Percentiles rank a stretch among this genome's conserved stretches.
These are phyloP conservation scores for Sporothrix globosa DNA, from an alignment of 2,329 filamentous ascomycete species.

Conservation along the genomic window DNA sequence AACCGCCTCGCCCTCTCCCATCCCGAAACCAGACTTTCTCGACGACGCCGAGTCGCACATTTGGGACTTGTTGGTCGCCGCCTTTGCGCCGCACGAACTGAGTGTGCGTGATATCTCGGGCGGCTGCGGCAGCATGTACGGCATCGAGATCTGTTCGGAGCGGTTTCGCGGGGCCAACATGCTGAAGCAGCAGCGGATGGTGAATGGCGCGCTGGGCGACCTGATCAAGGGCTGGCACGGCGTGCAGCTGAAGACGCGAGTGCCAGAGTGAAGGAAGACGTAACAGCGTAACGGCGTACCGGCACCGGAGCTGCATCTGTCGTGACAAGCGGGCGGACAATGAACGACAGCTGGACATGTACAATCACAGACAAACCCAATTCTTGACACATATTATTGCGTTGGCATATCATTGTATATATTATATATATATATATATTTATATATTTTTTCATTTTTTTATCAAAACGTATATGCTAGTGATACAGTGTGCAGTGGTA, in stretches of 20 bases:
- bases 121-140: conserved; percentile 87
- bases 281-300: too few species aligned
- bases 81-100: conserved; percentile 56
- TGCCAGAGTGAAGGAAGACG: conserved; percentile 41
- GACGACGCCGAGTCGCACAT: conserved; percentile 62
- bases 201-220: conserved; percentile 73
- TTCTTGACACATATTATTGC: neutral
- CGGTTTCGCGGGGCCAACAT: conserved; percentile 71
- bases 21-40: conserved; percentile 55
- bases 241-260: conserved; percentile 75
- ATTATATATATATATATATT: neutral
- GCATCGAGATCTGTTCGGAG: conserved; percentile 73
- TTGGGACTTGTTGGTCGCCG: conserved; percentile 56
- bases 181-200: conserved; percentile 81
- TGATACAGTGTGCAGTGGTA: conserved; percentile 18
- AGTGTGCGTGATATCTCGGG: conserved; percentile 79
- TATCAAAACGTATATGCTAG: conserved; percentile 3
- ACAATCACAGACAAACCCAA: conserved; percentile 8
- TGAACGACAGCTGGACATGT: neutral
- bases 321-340: too few species aligned
- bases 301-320: too few species aligned
- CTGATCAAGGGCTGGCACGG: conserved; percentile 83
- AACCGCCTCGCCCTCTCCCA: neutral
- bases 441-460: neutral
- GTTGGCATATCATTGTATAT: neutral